Evolutionary conservation across 139 green algal genomes (phyloP).

Genomic region (Volvox reticuliferus): DNA sequence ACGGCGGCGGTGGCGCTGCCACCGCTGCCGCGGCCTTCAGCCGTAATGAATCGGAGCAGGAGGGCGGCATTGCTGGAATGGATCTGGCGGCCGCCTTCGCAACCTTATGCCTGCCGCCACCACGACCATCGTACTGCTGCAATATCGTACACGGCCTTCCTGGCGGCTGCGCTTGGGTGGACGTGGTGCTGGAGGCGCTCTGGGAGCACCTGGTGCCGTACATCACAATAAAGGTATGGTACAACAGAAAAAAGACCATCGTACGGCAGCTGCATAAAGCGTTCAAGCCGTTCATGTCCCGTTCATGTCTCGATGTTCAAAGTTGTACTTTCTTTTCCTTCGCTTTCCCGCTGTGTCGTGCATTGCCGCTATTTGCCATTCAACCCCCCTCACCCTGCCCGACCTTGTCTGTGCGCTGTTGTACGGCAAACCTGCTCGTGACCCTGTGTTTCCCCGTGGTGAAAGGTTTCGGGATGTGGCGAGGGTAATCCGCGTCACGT

Average conservation of each 20-base stretch:
- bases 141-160: slow-evolving; percentile 42
- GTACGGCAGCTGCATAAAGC: too few relatives aligned
- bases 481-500: slow-evolving; percentile 46
- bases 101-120: slow-evolving; percentile 7
- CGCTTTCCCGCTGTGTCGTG: too few relatives aligned
- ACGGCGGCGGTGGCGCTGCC: not conserved
- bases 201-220: slow-evolving; percentile 47
- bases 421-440: too few relatives aligned
- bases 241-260: not conserved
- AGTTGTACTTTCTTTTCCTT: too few relatives aligned
- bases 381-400: too few relatives aligned
- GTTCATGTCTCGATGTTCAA: too few relatives aligned
- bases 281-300: not conserved
- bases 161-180: slow-evolving; percentile 45
- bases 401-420: too few relatives aligned
- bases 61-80: not conserved
- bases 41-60: not conserved
- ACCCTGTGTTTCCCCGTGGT: not conserved
- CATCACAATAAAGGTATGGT: slow-evolving; percentile 16
- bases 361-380: too few relatives aligned
- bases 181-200: slow-evolving; percentile 42
- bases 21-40: not conserved
- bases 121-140: slow-evolving; percentile 53
- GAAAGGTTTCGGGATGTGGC: slow-evolving; percentile 47
- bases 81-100: slow-evolving; percentile 1